Percentiles rank a stretch among this genome's conserved stretches.
Conservation (phyloP, 305 asterid species). For the Salvia sclarea region DNA sequence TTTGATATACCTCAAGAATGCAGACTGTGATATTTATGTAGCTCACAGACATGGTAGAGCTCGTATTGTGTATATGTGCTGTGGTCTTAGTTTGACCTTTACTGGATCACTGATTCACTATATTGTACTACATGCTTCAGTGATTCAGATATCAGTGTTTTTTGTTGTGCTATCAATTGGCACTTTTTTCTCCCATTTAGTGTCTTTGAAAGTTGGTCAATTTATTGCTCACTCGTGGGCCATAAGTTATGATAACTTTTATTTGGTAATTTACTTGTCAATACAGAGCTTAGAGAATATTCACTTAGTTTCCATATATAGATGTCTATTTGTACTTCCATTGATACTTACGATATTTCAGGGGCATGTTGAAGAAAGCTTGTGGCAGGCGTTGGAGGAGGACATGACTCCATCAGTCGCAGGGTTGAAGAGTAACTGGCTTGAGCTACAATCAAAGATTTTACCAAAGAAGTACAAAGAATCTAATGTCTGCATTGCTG, state of each 20-base stretch:
- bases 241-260: constrained; percentile 11
- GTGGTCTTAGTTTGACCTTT: constrained; percentile 9
- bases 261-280: constrained; percentile 13
- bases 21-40: constrained; percentile 20
- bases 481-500: constrained; percentile 92
- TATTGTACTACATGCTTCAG: not conserved
- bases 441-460: constrained; percentile 69
- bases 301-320: constrained; percentile 5
- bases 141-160: constrained; percentile 16
- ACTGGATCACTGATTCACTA: constrained; percentile 6
- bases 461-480: constrained; percentile 69
- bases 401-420: constrained; percentile 75
- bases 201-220: not conserved
- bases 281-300: constrained; percentile 20
- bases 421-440: constrained; percentile 78
- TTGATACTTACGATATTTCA: constrained; percentile 43
- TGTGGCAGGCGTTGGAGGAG: constrained; percentile 88
- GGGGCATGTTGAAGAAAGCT: constrained; percentile 70
- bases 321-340: constrained; percentile 23
- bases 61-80: not conserved
- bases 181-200: constrained; percentile 14
- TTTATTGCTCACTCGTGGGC: constrained; percentile 2
- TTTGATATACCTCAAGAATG: not conserved
- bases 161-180: not conserved
- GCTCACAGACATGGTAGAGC: not conserved